These are phyloP conservation scores for Polymyxa betae DNA, from an alignment of 208 protist genomes.

Conservation along the genomic window DNA sequence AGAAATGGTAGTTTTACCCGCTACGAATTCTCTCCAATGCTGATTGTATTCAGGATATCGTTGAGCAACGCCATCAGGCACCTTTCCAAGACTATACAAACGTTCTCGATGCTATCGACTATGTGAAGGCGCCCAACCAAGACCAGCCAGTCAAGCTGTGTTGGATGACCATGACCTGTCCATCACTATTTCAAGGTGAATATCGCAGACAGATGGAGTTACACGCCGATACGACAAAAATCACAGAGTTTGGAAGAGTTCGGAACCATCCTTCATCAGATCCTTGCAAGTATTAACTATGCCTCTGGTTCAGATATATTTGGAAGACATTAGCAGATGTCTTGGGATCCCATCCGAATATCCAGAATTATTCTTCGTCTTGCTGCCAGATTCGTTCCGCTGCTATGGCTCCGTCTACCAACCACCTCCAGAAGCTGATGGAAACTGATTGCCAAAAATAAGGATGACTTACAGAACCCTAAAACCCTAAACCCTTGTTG, in stretches of 20 bases:
- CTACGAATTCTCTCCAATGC: too few relatives aligned
- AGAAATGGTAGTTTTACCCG: too few relatives aligned
- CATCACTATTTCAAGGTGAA: background rate
- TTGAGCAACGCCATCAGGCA: background rate
- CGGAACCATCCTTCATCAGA: too few relatives aligned
- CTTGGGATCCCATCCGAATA: background rate
- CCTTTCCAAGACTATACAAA: background rate
- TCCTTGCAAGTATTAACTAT: too few relatives aligned
- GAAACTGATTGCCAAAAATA: too few relatives aligned
- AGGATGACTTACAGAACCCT: too few relatives aligned
- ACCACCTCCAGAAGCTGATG: too few relatives aligned
- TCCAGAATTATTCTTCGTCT: background rate
- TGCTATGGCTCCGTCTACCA: background rate
- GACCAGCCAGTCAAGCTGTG: background rate
- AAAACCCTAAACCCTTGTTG: too few relatives aligned
- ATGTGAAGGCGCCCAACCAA: background rate
- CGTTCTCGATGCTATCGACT: background rate
- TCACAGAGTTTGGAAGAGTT: background rate
- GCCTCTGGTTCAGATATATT: background rate
- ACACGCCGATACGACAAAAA: background rate
- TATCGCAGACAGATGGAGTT: background rate
- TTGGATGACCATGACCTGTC: background rate
- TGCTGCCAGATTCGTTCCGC: background rate
- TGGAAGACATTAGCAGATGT: background rate
- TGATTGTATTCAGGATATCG: background rate